These are phyloP conservation scores for Nitzschia inconspicua DNA, from an alignment of 108 stramenopile species.

Conservation along the genomic window DNA sequence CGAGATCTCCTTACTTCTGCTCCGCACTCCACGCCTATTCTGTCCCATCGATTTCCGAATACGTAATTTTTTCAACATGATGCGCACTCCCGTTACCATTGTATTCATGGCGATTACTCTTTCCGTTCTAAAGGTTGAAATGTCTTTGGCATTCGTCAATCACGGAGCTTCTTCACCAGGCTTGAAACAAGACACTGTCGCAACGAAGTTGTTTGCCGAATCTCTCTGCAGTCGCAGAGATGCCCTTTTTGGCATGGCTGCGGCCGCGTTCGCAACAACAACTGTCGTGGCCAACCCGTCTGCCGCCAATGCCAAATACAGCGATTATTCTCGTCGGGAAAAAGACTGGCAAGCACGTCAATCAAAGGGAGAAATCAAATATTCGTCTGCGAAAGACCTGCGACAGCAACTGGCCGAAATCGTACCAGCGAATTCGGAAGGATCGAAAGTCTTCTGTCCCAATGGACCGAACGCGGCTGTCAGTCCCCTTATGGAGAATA, in stretches of 20 bases:
- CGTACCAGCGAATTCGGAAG: conserved; percentile 67
- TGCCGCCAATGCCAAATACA: conserved; percentile 51
- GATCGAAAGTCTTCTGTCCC: conserved; percentile 81
- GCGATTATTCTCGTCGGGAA: conserved; percentile 66
- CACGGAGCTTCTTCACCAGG: background rate
- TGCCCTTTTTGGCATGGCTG: conserved; percentile 11
- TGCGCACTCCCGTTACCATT: background rate
- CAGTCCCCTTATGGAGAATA: conserved; percentile 84
- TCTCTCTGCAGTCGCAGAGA: conserved; percentile 12
- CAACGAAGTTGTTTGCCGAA: background rate
- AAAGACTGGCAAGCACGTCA: conserved; percentile 76
- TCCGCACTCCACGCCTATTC: no score
- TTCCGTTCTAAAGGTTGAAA: conserved; percentile 2
- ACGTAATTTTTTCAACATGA: background rate
- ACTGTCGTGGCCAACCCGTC: conserved; percentile 7
- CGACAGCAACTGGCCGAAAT: conserved; percentile 70
- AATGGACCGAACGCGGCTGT: conserved; percentile 75
- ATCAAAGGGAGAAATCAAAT: conserved; percentile 61
- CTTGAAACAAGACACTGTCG: background rate
- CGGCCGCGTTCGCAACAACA: conserved; percentile 1
- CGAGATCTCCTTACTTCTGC: no score
- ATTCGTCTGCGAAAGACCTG: conserved; percentile 51
- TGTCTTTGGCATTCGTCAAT: background rate
- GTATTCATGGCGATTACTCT: no score
- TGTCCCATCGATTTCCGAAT: background rate